Evolutionary conservation across 306 rosid species (phyloP).

Genomic region (Begonia peltatifolia): DNA sequence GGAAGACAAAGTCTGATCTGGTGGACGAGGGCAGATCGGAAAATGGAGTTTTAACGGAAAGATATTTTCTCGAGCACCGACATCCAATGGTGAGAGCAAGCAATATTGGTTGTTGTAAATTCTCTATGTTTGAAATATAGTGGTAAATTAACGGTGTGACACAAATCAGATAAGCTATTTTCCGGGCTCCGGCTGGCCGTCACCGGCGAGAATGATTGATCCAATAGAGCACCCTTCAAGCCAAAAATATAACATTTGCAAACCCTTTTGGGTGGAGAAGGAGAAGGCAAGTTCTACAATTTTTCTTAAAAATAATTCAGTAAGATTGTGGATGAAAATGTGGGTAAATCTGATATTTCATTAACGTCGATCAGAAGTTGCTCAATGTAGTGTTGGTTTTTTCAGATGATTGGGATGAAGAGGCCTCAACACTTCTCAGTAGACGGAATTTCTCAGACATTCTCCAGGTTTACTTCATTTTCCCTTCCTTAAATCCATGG

Average conservation of each 20-base stretch:
- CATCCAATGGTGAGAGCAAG: neutral
- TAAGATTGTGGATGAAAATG: neutral
- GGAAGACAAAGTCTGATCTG: neutral
- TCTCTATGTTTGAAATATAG: no score
- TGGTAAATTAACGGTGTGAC: no score
- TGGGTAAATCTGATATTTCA: no score
- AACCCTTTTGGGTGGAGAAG: conserved; percentile 16
- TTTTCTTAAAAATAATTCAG: neutral
- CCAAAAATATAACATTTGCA: conserved; percentile 31
- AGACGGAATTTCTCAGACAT: conserved; percentile 9
- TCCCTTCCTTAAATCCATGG: conserved; percentile 6
- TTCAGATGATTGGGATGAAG: conserved; percentile 26
- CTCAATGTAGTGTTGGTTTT: neutral
- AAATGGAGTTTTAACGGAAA: neutral
- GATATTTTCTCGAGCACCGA: neutral
- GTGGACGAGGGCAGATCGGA: neutral
- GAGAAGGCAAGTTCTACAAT: conserved; percentile 13
- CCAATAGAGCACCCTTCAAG: conserved; percentile 67
- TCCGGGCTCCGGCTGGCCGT: conserved; percentile 12
- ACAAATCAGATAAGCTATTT: conserved; percentile 2
- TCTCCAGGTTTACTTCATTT: conserved; percentile 18
- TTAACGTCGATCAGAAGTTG: neutral
- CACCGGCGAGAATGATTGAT: conserved; percentile 13
- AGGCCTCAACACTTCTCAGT: conserved; percentile 14
- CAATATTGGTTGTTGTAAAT: no score